phyloP scores from a whole-genome alignment of 805 yeast species.

The Zygoascus ofunaensis region DNA sequence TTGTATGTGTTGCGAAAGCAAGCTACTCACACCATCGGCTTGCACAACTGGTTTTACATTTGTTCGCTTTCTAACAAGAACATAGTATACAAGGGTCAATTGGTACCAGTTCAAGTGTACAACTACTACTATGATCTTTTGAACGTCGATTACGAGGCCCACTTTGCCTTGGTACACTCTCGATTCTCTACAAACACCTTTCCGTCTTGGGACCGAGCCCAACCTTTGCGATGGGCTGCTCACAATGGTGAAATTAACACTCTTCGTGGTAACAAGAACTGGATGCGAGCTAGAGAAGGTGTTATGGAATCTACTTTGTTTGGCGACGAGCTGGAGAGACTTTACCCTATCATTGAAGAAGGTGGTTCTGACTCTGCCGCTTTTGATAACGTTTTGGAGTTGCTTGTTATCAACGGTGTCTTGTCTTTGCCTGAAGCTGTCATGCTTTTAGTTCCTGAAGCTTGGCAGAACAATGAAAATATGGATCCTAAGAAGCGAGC shows the following conservation, averaged over 20 bases:
- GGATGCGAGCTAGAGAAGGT: constrained; percentile 99
- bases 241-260: constrained; percentile 99
- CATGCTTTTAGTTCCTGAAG: constrained; percentile 95
- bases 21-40: constrained; percentile 81
- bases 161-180: constrained; percentile 92
- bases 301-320: constrained; percentile 80
- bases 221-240: constrained; percentile 94
- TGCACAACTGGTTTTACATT: constrained; percentile 95
- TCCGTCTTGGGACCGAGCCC: constrained; percentile 99
- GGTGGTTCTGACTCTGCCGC: constrained; percentile 99
- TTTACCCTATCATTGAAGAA: constrained; percentile 93
- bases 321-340: constrained; percentile 82
- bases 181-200: constrained; percentile 96
- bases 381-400: constrained; percentile 87
- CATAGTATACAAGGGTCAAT: constrained; percentile 95
- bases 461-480: constrained; percentile 80
- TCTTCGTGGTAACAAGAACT: constrained; percentile 92
- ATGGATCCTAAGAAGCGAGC: constrained; percentile 92
- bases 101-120: constrained; percentile 94
- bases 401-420: constrained; percentile 85
- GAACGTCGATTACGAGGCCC: constrained; percentile 87
- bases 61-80: constrained; percentile 83
- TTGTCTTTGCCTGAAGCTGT: constrained; percentile 92
- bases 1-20: constrained; percentile 82
- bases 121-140: constrained; percentile 87